Base-by-base conservation (phyloP, 331 rosid species). In the Dryas integrifolia region DNA sequence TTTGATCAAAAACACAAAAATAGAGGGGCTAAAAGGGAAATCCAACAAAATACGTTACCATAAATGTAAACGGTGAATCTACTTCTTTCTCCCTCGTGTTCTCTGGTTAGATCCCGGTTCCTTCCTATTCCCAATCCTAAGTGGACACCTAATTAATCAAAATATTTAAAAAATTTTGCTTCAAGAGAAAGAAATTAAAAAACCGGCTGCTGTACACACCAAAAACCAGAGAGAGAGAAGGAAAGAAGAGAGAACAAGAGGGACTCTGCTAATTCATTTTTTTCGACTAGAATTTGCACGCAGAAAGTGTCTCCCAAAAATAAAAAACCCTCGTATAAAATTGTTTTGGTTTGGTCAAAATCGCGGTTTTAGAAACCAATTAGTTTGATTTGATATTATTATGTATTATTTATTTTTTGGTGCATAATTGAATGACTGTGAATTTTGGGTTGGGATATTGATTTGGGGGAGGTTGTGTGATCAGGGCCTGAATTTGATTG, bases 171-270 rank as follows among this genome's bases (percentile, higher is more conserved):
- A 14, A 16, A 48, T 16, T 55, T 70, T 70, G 74, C 72, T 48
- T 61, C 78, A 62, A 74, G 16, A 65, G 65, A 74, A 62, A 44
- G 53, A 55, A 12, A 71, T 61, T 41, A 12, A 47, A 75, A 77
- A 82, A 83, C 82, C 90, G 90, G 92, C 86, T 82, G 91, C 90
- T 76, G 92, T 63, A 61, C 69, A 79, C 81, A 79, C 88, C 92
- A 74, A 86, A 84, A 91, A 74, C 83, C 87, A 85, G 86, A 82
- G 86, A 68, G 79, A 72, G 82, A 45, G 24, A 16, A 9, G 76
- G 82, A 73, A 78, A 76, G 72, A 83, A 73, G 80, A 44, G 70
- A 24, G 61, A 69, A 57, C 57, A 72, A 48, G 71, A 63, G 79
- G 68, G 77, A 65, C 76, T 71, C 58, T 73, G 53, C 70, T 81